Evolutionary conservation across 2,329 filamentous ascomycete genomes (phyloP), one percentile per base, ranked within the genome.

Genomic region (Grosmannia serpens): DNA sequence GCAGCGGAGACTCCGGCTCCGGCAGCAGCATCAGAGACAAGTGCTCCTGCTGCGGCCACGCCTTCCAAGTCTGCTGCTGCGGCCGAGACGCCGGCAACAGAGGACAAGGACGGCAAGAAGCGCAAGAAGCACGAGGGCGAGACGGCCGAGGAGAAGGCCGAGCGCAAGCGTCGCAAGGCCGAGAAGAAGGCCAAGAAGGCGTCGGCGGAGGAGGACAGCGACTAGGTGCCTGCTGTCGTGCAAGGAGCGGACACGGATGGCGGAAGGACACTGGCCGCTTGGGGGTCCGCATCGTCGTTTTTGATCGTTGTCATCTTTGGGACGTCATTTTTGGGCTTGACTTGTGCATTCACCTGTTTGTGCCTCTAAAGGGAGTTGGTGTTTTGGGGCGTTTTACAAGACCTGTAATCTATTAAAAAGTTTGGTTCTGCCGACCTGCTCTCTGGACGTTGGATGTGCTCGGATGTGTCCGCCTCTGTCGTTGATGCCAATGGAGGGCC

Each of bases 81-180:
- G 4, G 47, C 46, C 11, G 55, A 50, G 47, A 24, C 47, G 2
- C 22, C 55, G 31, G 31, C 55, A 11, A 15, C 52, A 24, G 70
- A 71, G 54, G 71, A 70, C 24, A 69, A 82, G 66, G 81, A 84
- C 31, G 29, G 5, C 75, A 90, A 90, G 80, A 94, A 89, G 78
- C 83, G 86, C 67, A 88, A 89, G 76, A 85, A 91, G 80, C 86
- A 89, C 70, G 86, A 89, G 41, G 86, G 87, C 67, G 86, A 90
- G 75, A 86, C 84, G 20, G 74, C 84, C 29, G 85, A 89, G 69
- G 84, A 85, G 71, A 83, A 81, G 73, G 65, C 67, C 0, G 67
- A 68, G 65, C 64, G 67, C 58, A 68, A 68, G 63, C 64, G 65
- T 49, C 65, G 65, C 60, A 68, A 68, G 66, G 65, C 66, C 49